These are phyloP conservation scores for Yarrowia bubula DNA, from an alignment of 805 yeast genomes.

Conservation along the genomic window DNA sequence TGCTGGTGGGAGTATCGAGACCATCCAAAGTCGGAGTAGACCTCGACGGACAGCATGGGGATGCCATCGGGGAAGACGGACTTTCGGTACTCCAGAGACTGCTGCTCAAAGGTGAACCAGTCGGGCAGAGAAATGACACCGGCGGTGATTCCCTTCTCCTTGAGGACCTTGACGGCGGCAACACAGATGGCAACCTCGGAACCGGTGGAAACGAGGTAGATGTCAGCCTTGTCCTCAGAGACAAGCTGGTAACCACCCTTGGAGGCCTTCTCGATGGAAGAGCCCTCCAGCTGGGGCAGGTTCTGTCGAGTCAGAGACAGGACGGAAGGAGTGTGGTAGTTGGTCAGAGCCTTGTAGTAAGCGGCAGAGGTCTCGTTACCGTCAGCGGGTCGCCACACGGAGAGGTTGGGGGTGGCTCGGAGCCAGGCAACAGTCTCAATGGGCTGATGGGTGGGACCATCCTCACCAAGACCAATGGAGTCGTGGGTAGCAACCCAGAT, in stretches of 20 bases:
- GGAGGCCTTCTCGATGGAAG: slow-evolving; percentile 83
- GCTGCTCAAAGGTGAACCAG: slow-evolving; percentile 83
- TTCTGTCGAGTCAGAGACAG: slow-evolving; percentile 75
- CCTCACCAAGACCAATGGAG: slow-evolving; percentile 56
- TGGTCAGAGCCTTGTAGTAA: slow-evolving; percentile 56
- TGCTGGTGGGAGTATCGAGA: slow-evolving; percentile 92
- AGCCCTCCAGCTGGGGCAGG: slow-evolving; percentile 87
- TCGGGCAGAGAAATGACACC: slow-evolving; percentile 92
- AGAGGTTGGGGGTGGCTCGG: slow-evolving; percentile 50
- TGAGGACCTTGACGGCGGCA: slow-evolving; percentile 74
- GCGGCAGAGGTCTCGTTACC: slow-evolving; percentile 51
- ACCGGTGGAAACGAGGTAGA: slow-evolving; percentile 86
- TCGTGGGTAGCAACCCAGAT: slow-evolving; percentile 55
- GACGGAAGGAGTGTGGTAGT: slow-evolving; percentile 60
- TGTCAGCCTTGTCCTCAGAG: slow-evolving; percentile 59
- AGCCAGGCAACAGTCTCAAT: slow-evolving; percentile 50
- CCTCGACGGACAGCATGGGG: slow-evolving; percentile 93
- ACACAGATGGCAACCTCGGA: slow-evolving; percentile 86
- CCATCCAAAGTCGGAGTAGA: slow-evolving; percentile 90
- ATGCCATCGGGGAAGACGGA: slow-evolving; percentile 92
- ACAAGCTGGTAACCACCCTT: slow-evolving; percentile 90
- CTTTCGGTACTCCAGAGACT: slow-evolving; percentile 74
- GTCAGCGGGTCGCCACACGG: slow-evolving; percentile 52
- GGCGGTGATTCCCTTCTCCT: slow-evolving; percentile 64
- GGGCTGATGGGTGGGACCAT: slow-evolving; percentile 58